A percentile compares a stretch with the other conserved stretches of the same genome.
phyloP scores from a whole-genome alignment of 805 yeast genomes.

The Diddensiella santjacobensis region DNA sequence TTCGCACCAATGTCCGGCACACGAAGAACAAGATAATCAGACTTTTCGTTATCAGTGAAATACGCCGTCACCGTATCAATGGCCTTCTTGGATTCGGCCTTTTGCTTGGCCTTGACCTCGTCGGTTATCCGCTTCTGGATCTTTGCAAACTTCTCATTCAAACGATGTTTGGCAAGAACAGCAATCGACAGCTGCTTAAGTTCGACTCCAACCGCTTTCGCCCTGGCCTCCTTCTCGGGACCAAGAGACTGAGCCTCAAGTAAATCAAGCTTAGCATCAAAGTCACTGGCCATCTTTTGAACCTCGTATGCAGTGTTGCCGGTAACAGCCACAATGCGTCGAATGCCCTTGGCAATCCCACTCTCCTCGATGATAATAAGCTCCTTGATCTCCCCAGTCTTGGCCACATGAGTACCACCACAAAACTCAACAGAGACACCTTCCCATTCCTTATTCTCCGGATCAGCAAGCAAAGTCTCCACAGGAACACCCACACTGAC shows the following conservation, averaged over 20 bases:
- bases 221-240: slow-evolving; percentile 69
- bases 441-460: slow-evolving; percentile 71
- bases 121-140: slow-evolving; percentile 87
- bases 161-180: slow-evolving; percentile 69
- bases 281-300: slow-evolving; percentile 77
- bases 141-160: slow-evolving; percentile 68
- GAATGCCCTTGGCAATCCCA: slow-evolving; percentile 97
- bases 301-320: slow-evolving; percentile 89
- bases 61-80: slow-evolving; percentile 70
- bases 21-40: slow-evolving; percentile 62
- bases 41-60: slow-evolving; percentile 53
- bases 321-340: slow-evolving; percentile 96
- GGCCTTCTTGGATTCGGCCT: slow-evolving; percentile 79
- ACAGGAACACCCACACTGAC: slow-evolving; percentile 93
- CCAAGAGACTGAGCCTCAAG: slow-evolving; percentile 67
- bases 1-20: slow-evolving; percentile 65
- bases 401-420: slow-evolving; percentile 96
- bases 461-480: slow-evolving; percentile 69
- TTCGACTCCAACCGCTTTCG: slow-evolving; percentile 80
- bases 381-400: slow-evolving; percentile 90
- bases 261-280: slow-evolving; percentile 53
- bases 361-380: slow-evolving; percentile 88
- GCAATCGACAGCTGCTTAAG: slow-evolving; percentile 81
- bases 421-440: slow-evolving; percentile 88
- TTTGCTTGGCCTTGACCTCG: slow-evolving; percentile 80